Conservation (phyloP, 352 stramenopile genomes). For the Pythium guiyangense region DNA sequence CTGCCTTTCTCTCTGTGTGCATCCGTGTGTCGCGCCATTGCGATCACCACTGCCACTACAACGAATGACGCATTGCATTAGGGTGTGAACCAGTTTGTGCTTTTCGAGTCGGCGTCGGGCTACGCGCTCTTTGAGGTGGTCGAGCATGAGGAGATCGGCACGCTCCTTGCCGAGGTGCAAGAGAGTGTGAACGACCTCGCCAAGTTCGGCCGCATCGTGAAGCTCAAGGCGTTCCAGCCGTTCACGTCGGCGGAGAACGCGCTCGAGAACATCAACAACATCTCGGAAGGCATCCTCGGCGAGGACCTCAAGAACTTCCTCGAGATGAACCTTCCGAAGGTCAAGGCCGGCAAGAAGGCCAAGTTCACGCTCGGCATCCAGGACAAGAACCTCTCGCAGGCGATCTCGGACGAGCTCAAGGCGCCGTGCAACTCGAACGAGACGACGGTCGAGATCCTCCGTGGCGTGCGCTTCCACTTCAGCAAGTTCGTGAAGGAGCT, state of each 20-base stretch:
- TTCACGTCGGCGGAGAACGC: conserved; percentile 99
- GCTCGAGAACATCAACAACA: conserved; percentile 99
- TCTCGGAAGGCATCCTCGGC: conserved; percentile 93
- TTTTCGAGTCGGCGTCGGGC: conserved; percentile 98
- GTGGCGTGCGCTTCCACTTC: conserved; percentile 97
- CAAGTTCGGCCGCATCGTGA: conserved; percentile 96
- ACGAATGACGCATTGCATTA: conserved; percentile 4
- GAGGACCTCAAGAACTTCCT: conserved; percentile 98
- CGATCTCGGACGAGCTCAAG: conserved; percentile 94
- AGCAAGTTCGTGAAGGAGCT: conserved; percentile 98
- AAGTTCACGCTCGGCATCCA: conserved; percentile 90
- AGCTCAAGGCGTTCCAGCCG: conserved; percentile 99
- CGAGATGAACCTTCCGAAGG: conserved; percentile 99
- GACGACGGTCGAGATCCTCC: conserved; percentile 94
- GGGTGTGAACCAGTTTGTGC: conserved; percentile 83
- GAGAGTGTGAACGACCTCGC: conserved; percentile 91
- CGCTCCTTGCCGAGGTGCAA: conserved; percentile 86
- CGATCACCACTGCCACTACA: too few species aligned
- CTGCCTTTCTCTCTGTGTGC: too few species aligned
- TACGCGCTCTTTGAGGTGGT: conserved; percentile 99
- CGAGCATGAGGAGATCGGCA: conserved; percentile 96
- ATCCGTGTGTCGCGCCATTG: background rate
- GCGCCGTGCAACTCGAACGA: conserved; percentile 97
- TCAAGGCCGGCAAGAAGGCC: conserved; percentile 89
- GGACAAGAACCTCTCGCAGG: conserved; percentile 92